phyloP scores from a whole-genome alignment of 2,329 filamentous ascomycete genomes.

The Ophiostoma pallidulum region DNA sequence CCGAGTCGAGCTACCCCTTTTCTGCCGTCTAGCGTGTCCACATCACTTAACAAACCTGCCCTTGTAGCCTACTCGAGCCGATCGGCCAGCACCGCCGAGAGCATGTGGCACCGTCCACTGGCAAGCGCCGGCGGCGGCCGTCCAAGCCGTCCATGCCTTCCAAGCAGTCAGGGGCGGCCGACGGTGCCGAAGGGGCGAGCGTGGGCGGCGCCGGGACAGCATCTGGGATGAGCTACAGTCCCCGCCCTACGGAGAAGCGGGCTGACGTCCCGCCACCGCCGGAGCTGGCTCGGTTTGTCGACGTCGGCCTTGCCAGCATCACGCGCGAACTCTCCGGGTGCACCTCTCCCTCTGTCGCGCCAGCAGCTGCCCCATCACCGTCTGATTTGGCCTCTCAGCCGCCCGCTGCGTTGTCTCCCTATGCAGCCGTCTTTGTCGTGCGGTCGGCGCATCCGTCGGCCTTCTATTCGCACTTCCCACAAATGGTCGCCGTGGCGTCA shows the following conservation, averaged over 20 bases:
- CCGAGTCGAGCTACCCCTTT: background rate
- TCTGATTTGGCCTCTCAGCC: background rate
- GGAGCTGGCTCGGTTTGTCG: slow-evolving; percentile 46
- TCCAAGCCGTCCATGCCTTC: slow-evolving; percentile 35
- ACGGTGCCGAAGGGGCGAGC: too few relatives aligned
- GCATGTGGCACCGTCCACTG: slow-evolving; percentile 48
- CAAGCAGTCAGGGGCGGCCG: too few relatives aligned
- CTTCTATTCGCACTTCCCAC: slow-evolving; percentile 51
- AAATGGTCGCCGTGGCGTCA: slow-evolving; percentile 38
- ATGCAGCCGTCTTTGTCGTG: slow-evolving; percentile 48
- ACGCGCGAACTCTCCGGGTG: slow-evolving; percentile 46
- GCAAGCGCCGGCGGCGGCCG: slow-evolving; percentile 37
- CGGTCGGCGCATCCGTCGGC: slow-evolving; percentile 47
- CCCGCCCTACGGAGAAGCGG: background rate
- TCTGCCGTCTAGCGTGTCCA: too few relatives aligned
- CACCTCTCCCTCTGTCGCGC: background rate
- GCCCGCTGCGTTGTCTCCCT: slow-evolving; percentile 18
- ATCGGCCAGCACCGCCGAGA: slow-evolving; percentile 51
- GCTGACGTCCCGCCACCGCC: slow-evolving; percentile 31
- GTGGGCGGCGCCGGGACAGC: too few relatives aligned
- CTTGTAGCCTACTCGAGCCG: slow-evolving; percentile 49
- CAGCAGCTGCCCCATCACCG: background rate
- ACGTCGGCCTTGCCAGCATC: slow-evolving; percentile 56
- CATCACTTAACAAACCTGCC: too few relatives aligned
- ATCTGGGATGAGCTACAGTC: too few relatives aligned